Conservation (phyloP, 352 stramenopile genomes). For the Globisporangium lucens region DNA sequence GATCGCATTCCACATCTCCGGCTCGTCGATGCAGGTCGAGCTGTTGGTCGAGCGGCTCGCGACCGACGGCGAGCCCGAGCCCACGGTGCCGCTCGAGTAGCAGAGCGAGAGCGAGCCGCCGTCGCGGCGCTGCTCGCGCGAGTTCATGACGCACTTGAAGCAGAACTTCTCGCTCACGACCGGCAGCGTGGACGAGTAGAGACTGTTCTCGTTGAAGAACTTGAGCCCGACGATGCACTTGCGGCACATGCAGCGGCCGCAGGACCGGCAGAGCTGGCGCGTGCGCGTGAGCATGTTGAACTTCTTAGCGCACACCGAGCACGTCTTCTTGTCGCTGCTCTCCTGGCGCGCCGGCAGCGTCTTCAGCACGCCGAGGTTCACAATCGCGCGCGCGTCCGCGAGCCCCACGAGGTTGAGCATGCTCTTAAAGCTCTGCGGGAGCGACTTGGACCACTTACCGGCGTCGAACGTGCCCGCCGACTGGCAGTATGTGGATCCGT, state of each 20-base stretch:
- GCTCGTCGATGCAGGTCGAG: conserved; percentile 4
- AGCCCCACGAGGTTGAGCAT: conserved; percentile 9
- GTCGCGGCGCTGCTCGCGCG: conserved; percentile 10
- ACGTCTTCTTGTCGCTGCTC: conserved; percentile 11
- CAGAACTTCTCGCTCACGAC: conserved; percentile 19
- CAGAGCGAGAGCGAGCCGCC: conserved; percentile 1
- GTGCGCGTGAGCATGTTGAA: conserved; percentile 24
- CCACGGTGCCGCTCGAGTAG: neutral
- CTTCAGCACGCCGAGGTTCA: conserved; percentile 13
- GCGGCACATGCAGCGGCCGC: conserved; percentile 20
- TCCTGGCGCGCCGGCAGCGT: neutral
- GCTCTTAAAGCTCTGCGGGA: conserved; percentile 3
- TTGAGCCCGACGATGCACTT: conserved; percentile 22
- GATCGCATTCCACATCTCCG: conserved; percentile 1
- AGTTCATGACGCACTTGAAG: conserved; percentile 23
- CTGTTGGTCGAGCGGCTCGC: conserved; percentile 8
- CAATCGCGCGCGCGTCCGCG: conserved; percentile 16
- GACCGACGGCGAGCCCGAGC: neutral
- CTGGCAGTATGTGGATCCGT: conserved; percentile 8
- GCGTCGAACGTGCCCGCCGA: conserved; percentile 8
- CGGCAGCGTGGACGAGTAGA: conserved; percentile 8
- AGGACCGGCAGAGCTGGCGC: conserved; percentile 15
- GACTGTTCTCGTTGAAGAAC: conserved; percentile 17
- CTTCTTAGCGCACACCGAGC: conserved; percentile 29
- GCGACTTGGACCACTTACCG: neutral